Conservation (phyloP, 306 rosid species). For the Benincasa hispida region DNA sequence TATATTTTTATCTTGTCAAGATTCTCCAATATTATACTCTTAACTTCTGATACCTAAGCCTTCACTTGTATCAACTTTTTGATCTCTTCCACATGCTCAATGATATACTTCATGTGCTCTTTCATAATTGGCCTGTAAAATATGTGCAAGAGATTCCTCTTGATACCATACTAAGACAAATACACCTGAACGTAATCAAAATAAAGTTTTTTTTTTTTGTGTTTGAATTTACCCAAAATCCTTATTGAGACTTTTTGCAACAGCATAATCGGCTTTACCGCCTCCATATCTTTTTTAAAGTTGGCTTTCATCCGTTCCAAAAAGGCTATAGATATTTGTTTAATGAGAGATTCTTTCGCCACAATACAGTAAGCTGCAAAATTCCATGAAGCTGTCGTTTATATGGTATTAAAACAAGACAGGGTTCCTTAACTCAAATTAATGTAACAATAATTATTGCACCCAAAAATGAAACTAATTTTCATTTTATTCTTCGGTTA, state of each 20-base stretch:
- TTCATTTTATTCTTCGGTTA: too few species aligned
- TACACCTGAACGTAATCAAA: neutral
- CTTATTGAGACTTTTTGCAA: conserved; percentile 82
- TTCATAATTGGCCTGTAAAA: too few species aligned
- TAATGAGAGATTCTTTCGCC: conserved; percentile 77
- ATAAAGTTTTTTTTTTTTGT: conserved; percentile 3
- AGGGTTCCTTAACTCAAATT: neutral
- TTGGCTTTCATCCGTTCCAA: conserved; percentile 64
- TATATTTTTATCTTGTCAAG: too few species aligned
- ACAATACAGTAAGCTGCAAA: conserved; percentile 90
- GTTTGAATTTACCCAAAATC: conserved; percentile 65
- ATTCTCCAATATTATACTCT: too few species aligned
- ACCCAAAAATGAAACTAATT: neutral
- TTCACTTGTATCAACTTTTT: conserved; percentile 78
- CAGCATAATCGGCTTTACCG: conserved; percentile 80
- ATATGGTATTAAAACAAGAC: too few species aligned
- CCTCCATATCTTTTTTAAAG: conserved; percentile 87
- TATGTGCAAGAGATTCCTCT: neutral
- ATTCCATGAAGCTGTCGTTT: conserved; percentile 6
- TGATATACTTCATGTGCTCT: too few species aligned
- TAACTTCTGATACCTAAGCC: conserved; percentile 89
- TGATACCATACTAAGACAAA: neutral
- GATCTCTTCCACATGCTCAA: conserved; percentile 80
- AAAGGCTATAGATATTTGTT: too few species aligned
- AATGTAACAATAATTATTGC: neutral